Percentiles rank a stretch among this genome's conserved stretches.
These are phyloP conservation scores for Blastobotrys robertii DNA, from an alignment of 805 yeast genomes.

Conservation along the genomic window DNA sequence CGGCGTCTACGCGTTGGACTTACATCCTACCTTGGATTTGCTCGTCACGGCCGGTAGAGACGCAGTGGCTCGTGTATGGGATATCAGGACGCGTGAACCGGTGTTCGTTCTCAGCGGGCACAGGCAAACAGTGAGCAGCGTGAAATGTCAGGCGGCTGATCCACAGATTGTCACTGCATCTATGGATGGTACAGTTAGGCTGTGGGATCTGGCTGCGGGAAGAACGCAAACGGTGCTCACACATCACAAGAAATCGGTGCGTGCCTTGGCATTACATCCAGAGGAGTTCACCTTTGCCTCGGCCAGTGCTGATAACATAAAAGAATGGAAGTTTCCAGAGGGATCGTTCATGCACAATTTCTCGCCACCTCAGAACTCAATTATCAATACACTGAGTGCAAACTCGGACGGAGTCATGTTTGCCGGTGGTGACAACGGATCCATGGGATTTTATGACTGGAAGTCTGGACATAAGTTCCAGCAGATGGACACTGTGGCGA, in stretches of 20 bases:
- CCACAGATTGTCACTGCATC: slow-evolving; percentile 84
- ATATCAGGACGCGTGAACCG: slow-evolving; percentile 67
- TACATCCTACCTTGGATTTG: slow-evolving; percentile 82
- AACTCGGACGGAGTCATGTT: slow-evolving; percentile 59
- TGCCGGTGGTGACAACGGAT: slow-evolving; percentile 80
- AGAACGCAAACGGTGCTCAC: slow-evolving; percentile 63
- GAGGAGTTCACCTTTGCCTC: slow-evolving; percentile 65
- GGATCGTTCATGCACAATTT: slow-evolving; percentile 61
- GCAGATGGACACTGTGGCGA: slow-evolving; percentile 38
- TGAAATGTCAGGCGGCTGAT: slow-evolving; percentile 57
- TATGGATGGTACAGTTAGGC: slow-evolving; percentile 70
- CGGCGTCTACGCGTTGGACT: slow-evolving; percentile 71
- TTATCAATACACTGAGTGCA: slow-evolving; percentile 59
- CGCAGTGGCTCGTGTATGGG: slow-evolving; percentile 85
- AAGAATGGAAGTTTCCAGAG: slow-evolving; percentile 75
- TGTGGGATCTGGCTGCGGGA: slow-evolving; percentile 89
- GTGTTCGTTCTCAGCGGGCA: slow-evolving; percentile 79
- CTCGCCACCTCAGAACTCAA: slow-evolving; percentile 35
- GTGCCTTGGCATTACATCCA: slow-evolving; percentile 64
- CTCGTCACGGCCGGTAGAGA: slow-evolving; percentile 86
- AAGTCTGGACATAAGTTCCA: slow-evolving; percentile 57
- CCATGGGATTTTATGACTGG: slow-evolving; percentile 71
- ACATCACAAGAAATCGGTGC: slow-evolving; percentile 73
- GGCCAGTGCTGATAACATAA: slow-evolving; percentile 71
- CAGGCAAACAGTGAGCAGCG: slow-evolving; percentile 59